Evolutionary conservation across 257 asterid genomes (phyloP).

Genomic region (Solanum piurae): DNA sequence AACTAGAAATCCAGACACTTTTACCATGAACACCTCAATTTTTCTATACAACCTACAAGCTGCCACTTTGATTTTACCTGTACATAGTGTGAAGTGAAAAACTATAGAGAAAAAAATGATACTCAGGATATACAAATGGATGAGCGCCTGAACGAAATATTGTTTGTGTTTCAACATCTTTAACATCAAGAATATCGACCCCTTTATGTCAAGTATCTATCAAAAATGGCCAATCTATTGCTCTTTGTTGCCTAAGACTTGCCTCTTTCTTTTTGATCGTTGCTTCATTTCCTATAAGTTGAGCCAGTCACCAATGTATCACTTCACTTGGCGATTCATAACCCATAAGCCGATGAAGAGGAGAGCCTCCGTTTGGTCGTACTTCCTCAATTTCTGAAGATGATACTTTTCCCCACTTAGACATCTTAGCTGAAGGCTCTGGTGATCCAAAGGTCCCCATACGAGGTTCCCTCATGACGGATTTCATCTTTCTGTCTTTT

Average conservation of each 20-base stretch:
- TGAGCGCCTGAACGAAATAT: neutral
- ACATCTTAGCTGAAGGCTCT: constrained; percentile 26
- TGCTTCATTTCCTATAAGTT: constrained; percentile 1
- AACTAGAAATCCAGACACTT: neutral
- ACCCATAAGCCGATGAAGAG: constrained; percentile 89
- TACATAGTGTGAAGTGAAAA: neutral
- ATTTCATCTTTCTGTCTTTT: constrained; percentile 50
- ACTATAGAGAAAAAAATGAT: neutral
- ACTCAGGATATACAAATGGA: neutral
- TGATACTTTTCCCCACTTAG: constrained; percentile 15
- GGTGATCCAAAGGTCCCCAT: constrained; percentile 11
- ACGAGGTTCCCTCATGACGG: constrained; percentile 13
- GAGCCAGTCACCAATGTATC: neutral
- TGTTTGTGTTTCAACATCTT: neutral
- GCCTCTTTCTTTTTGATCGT: neutral
- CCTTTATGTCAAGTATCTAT: neutral
- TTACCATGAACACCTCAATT: neutral
- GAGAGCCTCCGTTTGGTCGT: constrained; percentile 25
- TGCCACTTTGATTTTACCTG: neutral
- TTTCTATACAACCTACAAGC: neutral
- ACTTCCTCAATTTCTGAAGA: constrained; percentile 49
- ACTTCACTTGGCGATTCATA: constrained; percentile 65
- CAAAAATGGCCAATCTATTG: neutral
- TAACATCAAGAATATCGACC: neutral
- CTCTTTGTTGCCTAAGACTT: neutral